Evolutionary conservation across 441 rosid genomes (phyloP).

Genomic region (Macaranga tanarius): DNA sequence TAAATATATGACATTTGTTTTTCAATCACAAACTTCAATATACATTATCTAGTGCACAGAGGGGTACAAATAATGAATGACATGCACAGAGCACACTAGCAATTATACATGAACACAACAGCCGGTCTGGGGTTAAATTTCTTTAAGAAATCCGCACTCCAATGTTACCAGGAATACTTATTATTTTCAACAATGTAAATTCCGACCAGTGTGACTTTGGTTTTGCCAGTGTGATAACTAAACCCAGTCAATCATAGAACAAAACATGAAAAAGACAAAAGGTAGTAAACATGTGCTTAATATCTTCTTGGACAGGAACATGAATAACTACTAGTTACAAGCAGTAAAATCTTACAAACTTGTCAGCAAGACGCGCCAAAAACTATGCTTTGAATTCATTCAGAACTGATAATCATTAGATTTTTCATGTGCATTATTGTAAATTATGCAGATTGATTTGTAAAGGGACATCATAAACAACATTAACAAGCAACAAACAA

Average conservation of each 20-base stretch:
- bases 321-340: background rate
- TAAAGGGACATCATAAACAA: too few relatives aligned
- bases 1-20: background rate
- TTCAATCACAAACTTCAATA: background rate
- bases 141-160: background rate
- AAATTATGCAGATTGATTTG: background rate
- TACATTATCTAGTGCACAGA: background rate
- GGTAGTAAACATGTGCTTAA: background rate
- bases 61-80: constrained; percentile 3
- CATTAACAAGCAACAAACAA: too few relatives aligned
- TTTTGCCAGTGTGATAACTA: background rate
- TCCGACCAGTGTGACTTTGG: background rate
- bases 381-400: too few relatives aligned
- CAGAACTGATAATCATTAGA: too few relatives aligned
- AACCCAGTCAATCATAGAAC: background rate
- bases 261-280: background rate
- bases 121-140: constrained; percentile 1
- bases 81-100: background rate
- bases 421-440: background rate
- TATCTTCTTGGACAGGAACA: background rate
- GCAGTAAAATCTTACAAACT: background rate
- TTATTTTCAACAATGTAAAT: background rate
- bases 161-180: background rate
- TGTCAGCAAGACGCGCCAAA: too few relatives aligned
- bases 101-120: constrained; percentile 9